Percentiles rank a stretch among this genome's conserved stretches.
phyloP scores from a whole-genome alignment of 768 basidiomycete genomes.

The Lepiota subincarnata region DNA sequence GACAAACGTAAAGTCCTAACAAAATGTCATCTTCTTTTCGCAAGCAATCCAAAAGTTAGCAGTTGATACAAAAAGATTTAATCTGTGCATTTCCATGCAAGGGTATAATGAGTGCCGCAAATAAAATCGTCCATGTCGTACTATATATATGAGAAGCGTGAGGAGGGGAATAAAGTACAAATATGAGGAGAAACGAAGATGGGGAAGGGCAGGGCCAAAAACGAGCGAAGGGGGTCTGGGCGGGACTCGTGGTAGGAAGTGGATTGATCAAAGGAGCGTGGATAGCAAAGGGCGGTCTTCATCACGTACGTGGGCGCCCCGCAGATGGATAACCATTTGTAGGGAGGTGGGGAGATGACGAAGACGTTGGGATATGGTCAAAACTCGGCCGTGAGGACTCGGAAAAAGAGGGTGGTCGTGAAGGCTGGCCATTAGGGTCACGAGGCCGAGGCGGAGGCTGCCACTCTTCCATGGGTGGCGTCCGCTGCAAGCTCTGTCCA shows the following conservation, averaged over 20 bases:
- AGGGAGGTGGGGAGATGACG: conserved; percentile 25
- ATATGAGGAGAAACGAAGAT: conserved; percentile 4
- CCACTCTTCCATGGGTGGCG: conserved; percentile 41
- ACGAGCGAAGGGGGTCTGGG: not conserved
- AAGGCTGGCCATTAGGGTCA: conserved; percentile 30
- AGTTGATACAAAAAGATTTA: conserved; percentile 12
- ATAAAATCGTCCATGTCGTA: conserved; percentile 11
- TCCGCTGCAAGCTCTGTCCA: conserved; percentile 36
- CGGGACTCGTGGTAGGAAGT: not conserved
- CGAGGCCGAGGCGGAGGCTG: conserved; percentile 35
- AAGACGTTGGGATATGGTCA: conserved; percentile 33
- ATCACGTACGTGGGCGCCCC: conserved; percentile 46
- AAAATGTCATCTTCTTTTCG: not conserved
- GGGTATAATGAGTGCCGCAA: conserved; percentile 14
- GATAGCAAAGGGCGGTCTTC: not conserved
- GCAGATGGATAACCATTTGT: conserved; percentile 47
- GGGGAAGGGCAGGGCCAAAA: not conserved
- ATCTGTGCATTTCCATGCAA: conserved; percentile 13
- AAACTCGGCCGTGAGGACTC: conserved; percentile 39
- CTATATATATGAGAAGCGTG: conserved; percentile 11
- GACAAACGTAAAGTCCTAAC: too few species aligned
- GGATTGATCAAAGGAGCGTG: not conserved
- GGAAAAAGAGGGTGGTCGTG: conserved; percentile 51
- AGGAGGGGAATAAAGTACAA: conserved; percentile 11
- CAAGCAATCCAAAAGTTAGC: conserved; percentile 14